These are phyloP conservation scores for Zymoseptoria ardabiliae DNA, from an alignment of 2,329 filamentous ascomycete species.

Conservation along the genomic window DNA sequence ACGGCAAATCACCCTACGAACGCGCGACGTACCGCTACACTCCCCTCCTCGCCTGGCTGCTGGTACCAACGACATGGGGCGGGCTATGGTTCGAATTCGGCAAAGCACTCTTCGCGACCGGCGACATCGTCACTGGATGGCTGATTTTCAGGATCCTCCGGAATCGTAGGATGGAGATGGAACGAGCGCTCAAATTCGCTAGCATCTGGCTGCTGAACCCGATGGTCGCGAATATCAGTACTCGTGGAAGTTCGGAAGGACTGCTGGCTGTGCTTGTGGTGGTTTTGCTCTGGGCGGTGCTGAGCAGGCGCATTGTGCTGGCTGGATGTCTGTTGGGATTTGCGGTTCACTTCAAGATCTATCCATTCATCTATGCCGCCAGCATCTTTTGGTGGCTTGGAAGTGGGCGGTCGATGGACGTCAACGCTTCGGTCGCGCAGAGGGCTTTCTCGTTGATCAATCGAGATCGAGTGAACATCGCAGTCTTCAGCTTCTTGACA, in stretches of 20 bases:
- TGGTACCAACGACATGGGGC: slow-evolving; percentile 67
- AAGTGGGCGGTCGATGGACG: slow-evolving; percentile 18
- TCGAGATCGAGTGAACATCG: slow-evolving; percentile 47
- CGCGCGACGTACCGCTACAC: slow-evolving; percentile 97
- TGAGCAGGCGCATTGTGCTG: slow-evolving; percentile 53
- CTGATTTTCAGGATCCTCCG: slow-evolving; percentile 55
- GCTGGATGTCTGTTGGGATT: slow-evolving; percentile 73
- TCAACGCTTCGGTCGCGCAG: slow-evolving; percentile 22
- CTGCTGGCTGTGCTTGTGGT: slow-evolving; percentile 78
- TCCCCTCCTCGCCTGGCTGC: slow-evolving; percentile 82
- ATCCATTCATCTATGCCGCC: slow-evolving; percentile 90
- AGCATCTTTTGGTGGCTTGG: slow-evolving; percentile 78
- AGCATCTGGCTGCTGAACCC: slow-evolving; percentile 92
- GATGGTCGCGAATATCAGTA: slow-evolving; percentile 97
- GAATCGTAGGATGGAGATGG: slow-evolving; percentile 38
- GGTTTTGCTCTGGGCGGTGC: slow-evolving; percentile 73
- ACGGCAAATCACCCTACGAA: slow-evolving; percentile 68
- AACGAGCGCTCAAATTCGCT: slow-evolving; percentile 64
- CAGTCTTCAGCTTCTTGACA: slow-evolving; percentile 59
- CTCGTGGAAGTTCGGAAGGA: slow-evolving; percentile 87
- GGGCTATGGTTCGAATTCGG: slow-evolving; percentile 69
- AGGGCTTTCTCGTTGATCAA: slow-evolving; percentile 13
- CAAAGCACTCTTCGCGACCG: slow-evolving; percentile 75
- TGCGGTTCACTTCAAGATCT: slow-evolving; percentile 95
- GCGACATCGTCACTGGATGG: slow-evolving; percentile 80